phyloP scores from a whole-genome alignment of 352 stramenopile genomes.

The Pythium coloratum region DNA sequence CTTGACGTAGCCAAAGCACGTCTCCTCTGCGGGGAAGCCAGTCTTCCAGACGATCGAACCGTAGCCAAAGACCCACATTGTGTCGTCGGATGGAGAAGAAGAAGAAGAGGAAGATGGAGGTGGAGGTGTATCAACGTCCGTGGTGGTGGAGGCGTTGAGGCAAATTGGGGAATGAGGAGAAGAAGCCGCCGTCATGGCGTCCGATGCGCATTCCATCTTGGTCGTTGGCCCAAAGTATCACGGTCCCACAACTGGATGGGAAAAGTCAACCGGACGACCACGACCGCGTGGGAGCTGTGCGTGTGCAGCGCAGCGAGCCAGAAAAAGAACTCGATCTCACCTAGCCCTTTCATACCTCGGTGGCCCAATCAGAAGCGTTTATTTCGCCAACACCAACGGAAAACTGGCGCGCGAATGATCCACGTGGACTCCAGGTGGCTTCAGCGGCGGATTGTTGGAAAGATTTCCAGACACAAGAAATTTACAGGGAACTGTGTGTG shows the following conservation, averaged over 20 bases:
- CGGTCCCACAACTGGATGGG: slow-evolving; percentile 6
- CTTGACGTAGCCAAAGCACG: slow-evolving; percentile 73
- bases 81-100: slow-evolving; percentile 1
- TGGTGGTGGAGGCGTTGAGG: neutral
- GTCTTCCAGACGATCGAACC: slow-evolving; percentile 84
- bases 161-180: slow-evolving; percentile 6
- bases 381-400: slow-evolving; percentile 7
- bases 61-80: slow-evolving; percentile 87
- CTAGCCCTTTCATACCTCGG: neutral
- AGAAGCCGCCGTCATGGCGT: neutral
- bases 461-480: slow-evolving; percentile 6
- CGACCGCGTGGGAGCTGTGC: neutral
- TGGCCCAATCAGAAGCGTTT: slow-evolving; percentile 7
- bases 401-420: neutral
- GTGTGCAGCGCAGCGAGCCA: neutral
- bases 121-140: neutral
- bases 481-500: neutral
- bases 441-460: neutral
- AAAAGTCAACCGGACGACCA: slow-evolving; percentile 5
- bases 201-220: slow-evolving; percentile 7
- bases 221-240: neutral
- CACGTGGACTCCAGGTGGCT: neutral
- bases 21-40: slow-evolving; percentile 64
- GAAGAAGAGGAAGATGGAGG: neutral
- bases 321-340: neutral